phyloP scores from a whole-genome alignment of 2,329 filamentous ascomycete genomes.

The Fusarium nurragi region DNA sequence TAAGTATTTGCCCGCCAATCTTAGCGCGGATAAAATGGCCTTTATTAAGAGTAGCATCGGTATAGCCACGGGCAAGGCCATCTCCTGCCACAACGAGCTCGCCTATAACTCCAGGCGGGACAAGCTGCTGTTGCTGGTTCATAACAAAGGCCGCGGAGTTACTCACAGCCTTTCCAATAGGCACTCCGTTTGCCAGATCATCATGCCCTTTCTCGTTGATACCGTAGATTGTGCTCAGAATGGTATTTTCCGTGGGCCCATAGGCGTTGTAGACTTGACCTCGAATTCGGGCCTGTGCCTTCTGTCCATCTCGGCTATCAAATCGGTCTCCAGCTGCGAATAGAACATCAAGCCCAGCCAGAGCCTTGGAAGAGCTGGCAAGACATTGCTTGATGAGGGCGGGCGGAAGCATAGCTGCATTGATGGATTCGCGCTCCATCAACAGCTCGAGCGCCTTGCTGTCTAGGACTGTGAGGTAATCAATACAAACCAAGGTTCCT shows the following conservation, averaged over 20 bases:
- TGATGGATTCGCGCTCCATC: no score
- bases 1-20: no score
- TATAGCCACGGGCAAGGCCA: slow-evolving; percentile 16
- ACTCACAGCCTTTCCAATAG: no score
- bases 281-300: neutral
- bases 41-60: slow-evolving; percentile 3
- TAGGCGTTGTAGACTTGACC: slow-evolving; percentile 18
- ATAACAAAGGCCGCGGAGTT: no score
- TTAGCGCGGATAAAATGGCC: neutral
- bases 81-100: slow-evolving; percentile 40
- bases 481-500: slow-evolving; percentile 34
- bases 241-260: neutral
- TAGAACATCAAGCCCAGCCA: no score
- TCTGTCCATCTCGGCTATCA: slow-evolving; percentile 13
- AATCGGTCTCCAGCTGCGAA: slow-evolving; percentile 16
- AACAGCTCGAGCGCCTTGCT: neutral
- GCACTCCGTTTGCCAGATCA: no score
- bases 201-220: neutral
- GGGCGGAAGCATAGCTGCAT: no score
- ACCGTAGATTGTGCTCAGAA: slow-evolving; percentile 25
- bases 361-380: no score
- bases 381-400: no score
- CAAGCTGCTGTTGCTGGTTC: slow-evolving; percentile 8
- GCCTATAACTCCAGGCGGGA: slow-evolving; percentile 31
- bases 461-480: slow-evolving; percentile 24